Percentiles rank a stretch among this genome's conserved stretches.
These are phyloP conservation scores for Colletotrichum destructivum DNA, from an alignment of 2,329 filamentous ascomycete species.

Conservation along the genomic window DNA sequence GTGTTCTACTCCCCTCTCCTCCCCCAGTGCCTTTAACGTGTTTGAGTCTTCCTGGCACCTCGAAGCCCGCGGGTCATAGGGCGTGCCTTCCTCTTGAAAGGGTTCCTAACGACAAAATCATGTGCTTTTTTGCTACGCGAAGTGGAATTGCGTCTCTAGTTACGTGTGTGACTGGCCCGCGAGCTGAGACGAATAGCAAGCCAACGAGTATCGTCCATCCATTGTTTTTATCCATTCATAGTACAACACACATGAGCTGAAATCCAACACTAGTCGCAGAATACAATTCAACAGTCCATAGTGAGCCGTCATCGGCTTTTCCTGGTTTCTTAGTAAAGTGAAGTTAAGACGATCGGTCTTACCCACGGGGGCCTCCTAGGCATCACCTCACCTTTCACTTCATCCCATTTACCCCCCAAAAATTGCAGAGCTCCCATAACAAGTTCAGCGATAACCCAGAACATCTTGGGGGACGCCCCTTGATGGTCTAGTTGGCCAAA, in stretches of 20 bases:
- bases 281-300: no score
- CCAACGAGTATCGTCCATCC: not conserved
- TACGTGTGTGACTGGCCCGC: not conserved
- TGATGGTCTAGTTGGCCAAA: constrained; percentile 21
- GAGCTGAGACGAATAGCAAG: not conserved
- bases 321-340: not conserved
- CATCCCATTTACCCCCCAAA: not conserved
- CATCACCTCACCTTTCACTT: not conserved
- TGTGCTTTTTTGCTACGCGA: not conserved
- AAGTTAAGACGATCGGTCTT: not conserved
- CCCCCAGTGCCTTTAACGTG: not conserved
- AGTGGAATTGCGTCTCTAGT: not conserved
- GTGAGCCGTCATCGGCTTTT: not conserved
- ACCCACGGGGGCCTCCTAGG: not conserved
- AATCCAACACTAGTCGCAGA: no score
- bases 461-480: not conserved
- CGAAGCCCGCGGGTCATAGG: not conserved
- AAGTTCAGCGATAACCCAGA: constrained; percentile 9
- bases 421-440: constrained; percentile 3
- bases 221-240: not conserved
- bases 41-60: not conserved
- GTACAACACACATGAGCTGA: not conserved
- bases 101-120: not conserved
- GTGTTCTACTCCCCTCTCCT: not conserved
- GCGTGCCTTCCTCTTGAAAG: not conserved